Base-by-base conservation (phyloP, 805 yeast species). In the Yamadazyma insecticola region DNA sequence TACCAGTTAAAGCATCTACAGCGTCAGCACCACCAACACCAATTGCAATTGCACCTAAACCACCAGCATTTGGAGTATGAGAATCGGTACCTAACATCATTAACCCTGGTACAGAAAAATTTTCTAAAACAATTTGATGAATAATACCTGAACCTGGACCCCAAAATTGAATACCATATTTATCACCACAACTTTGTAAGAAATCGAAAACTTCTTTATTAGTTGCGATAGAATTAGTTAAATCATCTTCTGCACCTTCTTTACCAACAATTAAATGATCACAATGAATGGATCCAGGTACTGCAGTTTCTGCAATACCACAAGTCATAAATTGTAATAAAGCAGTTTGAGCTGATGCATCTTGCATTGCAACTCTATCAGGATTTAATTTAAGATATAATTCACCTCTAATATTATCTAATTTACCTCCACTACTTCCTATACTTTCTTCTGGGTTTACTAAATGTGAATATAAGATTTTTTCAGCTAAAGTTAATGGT, bases 1-100 rank as follows among this genome's bases (percentile, higher is more conserved):
- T 81, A 44, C 92, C 96, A 26, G 97, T 88, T 54, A 92, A 68
- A 30, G 92, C 98, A 62, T 92, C 98, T 34, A 92, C 98, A 24
- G 98, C 98, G 65, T 92, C 98, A 34, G 98, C 98, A 71, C 98
- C 98, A 66, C 98, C 98, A 24, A 92, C 98, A 67, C 98, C 98
- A 57, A 92, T 92, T 50, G 98, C 97, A 45, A 90, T 81, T 45
- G 95, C 96, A 57, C 98, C 98, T 41, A 92, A 69, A 46, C 98
- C 98, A 68, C 98, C 98, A 18, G 98, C 98, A 53, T 92, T 92
- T 29, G 98, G 98, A 29, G 98, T 92, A 61, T 92, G 98, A 2
- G 97, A 89, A 63, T 92, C 98, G 24, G 98, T 92, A 47, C 98
- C 98, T 39, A 92, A 74, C 88, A 92, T 84, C 85, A 92, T 79